Percentiles rank a stretch among this genome's conserved stretches.
Conservation (phyloP, 257 asterid species). For the Solanum appendiculatum region DNA sequence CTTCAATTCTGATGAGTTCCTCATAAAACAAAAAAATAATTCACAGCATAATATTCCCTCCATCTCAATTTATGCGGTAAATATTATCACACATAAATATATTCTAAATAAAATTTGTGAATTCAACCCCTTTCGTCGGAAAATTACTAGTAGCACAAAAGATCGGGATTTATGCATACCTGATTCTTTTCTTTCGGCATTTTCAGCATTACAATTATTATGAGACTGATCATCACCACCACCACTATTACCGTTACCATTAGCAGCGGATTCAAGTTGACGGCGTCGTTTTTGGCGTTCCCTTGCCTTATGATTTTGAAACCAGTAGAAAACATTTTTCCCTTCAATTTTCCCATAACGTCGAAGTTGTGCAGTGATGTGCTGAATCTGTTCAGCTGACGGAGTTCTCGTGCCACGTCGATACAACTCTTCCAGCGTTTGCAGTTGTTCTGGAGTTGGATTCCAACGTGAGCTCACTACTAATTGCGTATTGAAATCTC, state of each 20-base stretch:
- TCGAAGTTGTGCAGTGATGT: slow-evolving; percentile 70
- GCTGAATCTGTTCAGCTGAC: slow-evolving; percentile 87
- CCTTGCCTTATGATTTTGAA: slow-evolving; percentile 91
- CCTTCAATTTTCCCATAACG: slow-evolving; percentile 89
- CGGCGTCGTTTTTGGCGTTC: slow-evolving; percentile 90
- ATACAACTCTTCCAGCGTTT: slow-evolving; percentile 70
- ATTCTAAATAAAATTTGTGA: not conserved
- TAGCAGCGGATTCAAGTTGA: slow-evolving; percentile 42
- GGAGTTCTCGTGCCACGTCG: slow-evolving; percentile 81
- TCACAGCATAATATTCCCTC: not conserved
- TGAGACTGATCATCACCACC: slow-evolving; percentile 12
- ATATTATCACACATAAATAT: not conserved
- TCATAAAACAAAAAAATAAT: not conserved
- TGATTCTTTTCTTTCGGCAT: slow-evolving; percentile 35
- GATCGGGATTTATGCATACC: not conserved
- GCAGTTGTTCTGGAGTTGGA: slow-evolving; percentile 91
- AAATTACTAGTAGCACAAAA: not conserved
- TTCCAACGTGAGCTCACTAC: slow-evolving; percentile 94
- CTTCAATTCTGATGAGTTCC: not conserved
- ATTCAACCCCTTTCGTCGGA: not conserved
- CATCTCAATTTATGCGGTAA: not conserved
- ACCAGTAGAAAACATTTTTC: slow-evolving; percentile 93
- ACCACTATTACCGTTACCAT: not conserved
- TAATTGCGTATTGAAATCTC: slow-evolving; percentile 49
- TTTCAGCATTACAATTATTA: slow-evolving; percentile 6